Evolutionary conservation across 306 rosid species (phyloP).

Genomic region (Vigna radiata): DNA sequence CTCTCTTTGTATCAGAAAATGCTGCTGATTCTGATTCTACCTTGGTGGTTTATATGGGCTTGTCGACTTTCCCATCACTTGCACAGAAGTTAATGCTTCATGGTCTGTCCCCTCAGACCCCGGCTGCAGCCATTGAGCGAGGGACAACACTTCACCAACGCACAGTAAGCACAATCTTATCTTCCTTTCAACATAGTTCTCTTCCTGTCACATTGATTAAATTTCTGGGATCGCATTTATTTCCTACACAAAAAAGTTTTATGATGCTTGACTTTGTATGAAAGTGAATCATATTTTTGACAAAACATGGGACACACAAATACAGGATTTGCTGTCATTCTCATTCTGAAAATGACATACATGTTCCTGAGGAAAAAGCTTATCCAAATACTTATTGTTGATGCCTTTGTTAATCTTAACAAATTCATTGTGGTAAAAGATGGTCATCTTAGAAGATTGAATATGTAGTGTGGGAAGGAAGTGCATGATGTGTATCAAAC

Average conservation of each 20-base stretch:
- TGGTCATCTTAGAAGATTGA: neutral
- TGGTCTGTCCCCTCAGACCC: slow-evolving; percentile 82
- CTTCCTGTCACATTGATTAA: neutral
- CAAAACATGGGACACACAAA: neutral
- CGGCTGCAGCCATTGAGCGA: slow-evolving; percentile 92
- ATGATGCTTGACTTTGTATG: neutral
- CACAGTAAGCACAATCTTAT: slow-evolving; percentile 56
- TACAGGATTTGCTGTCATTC: neutral
- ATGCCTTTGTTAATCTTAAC: slow-evolving; percentile 7
- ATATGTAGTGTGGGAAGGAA: neutral
- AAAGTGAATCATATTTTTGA: neutral
- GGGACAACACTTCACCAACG: slow-evolving; percentile 94
- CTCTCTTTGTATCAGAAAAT: slow-evolving; percentile 88
- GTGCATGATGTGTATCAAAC: neutral
- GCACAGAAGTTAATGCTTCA: slow-evolving; percentile 79
- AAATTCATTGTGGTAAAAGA: neutral
- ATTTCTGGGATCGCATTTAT: neutral
- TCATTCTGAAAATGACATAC: neutral
- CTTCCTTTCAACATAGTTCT: neutral
- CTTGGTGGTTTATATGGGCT: slow-evolving; percentile 94
- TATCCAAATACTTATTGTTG: slow-evolving; percentile 10
- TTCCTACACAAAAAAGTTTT: neutral
- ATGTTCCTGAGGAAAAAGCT: neutral
- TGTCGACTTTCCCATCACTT: slow-evolving; percentile 89
- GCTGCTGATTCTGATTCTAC: slow-evolving; percentile 91